A percentile compares a stretch with the other conserved stretches of the same genome.
phyloP scores from a whole-genome alignment of 768 basidiomycete genomes.

The Inosperma sp. region DNA sequence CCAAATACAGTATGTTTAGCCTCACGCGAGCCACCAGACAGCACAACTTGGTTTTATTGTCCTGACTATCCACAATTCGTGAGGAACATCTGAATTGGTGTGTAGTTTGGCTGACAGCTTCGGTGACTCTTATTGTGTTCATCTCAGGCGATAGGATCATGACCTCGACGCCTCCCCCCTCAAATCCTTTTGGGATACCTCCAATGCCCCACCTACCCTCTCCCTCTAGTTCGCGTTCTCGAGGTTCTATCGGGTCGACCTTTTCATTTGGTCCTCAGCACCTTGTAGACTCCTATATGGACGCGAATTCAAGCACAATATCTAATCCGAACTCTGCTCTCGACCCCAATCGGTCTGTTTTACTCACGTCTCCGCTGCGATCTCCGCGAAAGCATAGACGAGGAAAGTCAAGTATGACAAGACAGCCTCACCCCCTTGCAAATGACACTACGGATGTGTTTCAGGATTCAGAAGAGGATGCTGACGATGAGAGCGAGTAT shows the following conservation, averaged over 20 bases:
- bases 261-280: slow-evolving; percentile 82
- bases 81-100: too few species aligned
- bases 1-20: too few species aligned
- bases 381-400: slow-evolving; percentile 58
- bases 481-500: slow-evolving; percentile 52
- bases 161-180: slow-evolving; percentile 49
- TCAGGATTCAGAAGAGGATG: slow-evolving; percentile 59
- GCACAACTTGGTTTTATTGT: too few species aligned
- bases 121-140: neutral
- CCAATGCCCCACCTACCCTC: slow-evolving; percentile 50
- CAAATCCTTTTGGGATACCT: slow-evolving; percentile 39
- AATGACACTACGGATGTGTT: slow-evolving; percentile 76
- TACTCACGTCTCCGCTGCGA: slow-evolving; percentile 65
- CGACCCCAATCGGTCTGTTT: slow-evolving; percentile 77
- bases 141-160: slow-evolving; percentile 19
- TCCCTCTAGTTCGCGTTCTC: slow-evolving; percentile 52
- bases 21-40: too few species aligned
- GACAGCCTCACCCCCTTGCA: slow-evolving; percentile 65
- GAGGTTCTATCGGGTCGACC: slow-evolving; percentile 70
- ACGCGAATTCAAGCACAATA: slow-evolving; percentile 56
- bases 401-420: slow-evolving; percentile 46
- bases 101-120: too few species aligned
- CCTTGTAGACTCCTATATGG: slow-evolving; percentile 66
- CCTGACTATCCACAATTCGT: too few species aligned
- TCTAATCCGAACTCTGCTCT: slow-evolving; percentile 57